phyloP scores from a whole-genome alignment of 176 grass and related monocot species.

The Ampelocalamus luodianensis region DNA sequence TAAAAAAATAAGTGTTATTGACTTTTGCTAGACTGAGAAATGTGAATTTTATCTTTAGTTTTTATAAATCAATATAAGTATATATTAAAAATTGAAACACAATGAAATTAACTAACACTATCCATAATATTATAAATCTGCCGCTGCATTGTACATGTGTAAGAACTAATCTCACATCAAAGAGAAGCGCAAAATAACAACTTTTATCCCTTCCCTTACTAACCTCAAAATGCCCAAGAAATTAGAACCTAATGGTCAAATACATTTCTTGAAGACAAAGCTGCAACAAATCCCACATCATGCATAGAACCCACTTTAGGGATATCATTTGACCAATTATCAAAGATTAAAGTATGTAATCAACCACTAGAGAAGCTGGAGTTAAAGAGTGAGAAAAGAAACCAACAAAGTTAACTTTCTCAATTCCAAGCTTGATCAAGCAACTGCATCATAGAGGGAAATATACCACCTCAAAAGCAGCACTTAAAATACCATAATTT shows the following conservation, averaged over 20 bases:
- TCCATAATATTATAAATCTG: no score
- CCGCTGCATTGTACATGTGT: background rate
- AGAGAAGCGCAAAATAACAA: background rate
- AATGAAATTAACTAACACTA: no score
- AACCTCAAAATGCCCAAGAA: background rate
- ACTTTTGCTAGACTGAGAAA: no score
- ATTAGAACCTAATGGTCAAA: slow-evolving; percentile 15
- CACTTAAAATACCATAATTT: slow-evolving; percentile 18
- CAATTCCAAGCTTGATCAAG: slow-evolving; percentile 44
- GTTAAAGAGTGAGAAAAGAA: slow-evolving; percentile 34
- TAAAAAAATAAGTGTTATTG: no score
- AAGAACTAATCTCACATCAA: background rate
- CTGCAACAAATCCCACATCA: background rate
- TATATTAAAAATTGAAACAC: no score
- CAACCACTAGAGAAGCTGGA: slow-evolving; percentile 19
- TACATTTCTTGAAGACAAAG: slow-evolving; percentile 4
- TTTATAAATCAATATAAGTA: no score
- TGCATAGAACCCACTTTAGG: background rate
- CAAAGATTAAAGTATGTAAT: slow-evolving; percentile 29
- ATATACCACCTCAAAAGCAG: slow-evolving; percentile 39
- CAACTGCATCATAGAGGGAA: background rate
- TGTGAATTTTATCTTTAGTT: no score
- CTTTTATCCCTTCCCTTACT: background rate
- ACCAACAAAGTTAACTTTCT: slow-evolving; percentile 25
- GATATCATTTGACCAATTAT: slow-evolving; percentile 1